These are phyloP conservation scores for Myxozyma nipponensis DNA, from an alignment of 805 yeast genomes.

Conservation along the genomic window DNA sequence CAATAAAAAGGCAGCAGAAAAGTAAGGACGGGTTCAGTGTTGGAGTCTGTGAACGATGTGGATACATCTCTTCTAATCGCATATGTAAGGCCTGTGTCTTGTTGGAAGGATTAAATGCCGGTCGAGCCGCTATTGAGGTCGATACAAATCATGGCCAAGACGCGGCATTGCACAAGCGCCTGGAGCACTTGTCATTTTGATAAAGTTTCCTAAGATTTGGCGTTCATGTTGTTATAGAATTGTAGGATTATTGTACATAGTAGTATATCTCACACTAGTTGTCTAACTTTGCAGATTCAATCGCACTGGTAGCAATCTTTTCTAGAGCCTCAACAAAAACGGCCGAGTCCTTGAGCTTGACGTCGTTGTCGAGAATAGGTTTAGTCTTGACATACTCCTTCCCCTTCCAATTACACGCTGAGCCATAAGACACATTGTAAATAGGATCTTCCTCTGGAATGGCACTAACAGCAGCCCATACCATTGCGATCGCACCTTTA, in stretches of 20 bases:
- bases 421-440: conserved; percentile 64
- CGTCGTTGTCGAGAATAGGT: conserved; percentile 2
- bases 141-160: neutral
- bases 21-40: conserved; percentile 24
- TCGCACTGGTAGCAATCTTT: neutral
- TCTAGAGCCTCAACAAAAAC: conserved; percentile 16
- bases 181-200: conserved; percentile 15
- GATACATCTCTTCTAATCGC: conserved; percentile 81
- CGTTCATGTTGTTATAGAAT: too few species aligned
- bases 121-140: conserved; percentile 30
- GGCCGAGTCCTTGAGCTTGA: conserved; percentile 10
- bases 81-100: conserved; percentile 92
- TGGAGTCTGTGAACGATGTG: conserved; percentile 75
- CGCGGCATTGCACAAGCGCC: conserved; percentile 5
- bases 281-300: neutral
- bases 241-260: neutral
- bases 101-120: conserved; percentile 75
- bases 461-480: conserved; percentile 56
- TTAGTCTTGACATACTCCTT: conserved; percentile 40
- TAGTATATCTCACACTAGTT: too few species aligned
- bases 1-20: conserved; percentile 38
- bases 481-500: conserved; percentile 83
- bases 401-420: conserved; percentile 66
- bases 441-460: conserved; percentile 42
- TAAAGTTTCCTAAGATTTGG: too few species aligned